Percentiles rank a stretch among this genome's conserved stretches.
Conservation (phyloP, 2,329 filamentous ascomycete genomes). For the Colletotrichum sojae region DNA sequence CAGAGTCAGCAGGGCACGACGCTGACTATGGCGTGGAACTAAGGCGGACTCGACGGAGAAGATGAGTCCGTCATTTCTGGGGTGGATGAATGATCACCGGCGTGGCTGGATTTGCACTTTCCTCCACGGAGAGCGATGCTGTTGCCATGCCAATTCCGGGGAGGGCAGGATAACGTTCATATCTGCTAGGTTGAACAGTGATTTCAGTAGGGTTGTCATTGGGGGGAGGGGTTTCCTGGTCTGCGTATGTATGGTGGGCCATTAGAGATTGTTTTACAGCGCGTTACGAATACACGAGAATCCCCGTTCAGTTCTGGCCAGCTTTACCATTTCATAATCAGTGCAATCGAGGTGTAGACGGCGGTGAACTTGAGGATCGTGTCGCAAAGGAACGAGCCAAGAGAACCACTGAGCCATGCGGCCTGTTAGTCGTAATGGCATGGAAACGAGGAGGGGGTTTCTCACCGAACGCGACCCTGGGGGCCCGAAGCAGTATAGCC, state of each 20-base stretch:
- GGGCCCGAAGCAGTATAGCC: constrained; percentile 68
- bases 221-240: background rate
- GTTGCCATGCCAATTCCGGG: too few species aligned
- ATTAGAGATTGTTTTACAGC: background rate
- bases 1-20: constrained; percentile 3
- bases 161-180: too few species aligned
- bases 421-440: constrained; percentile 12
- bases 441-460: background rate
- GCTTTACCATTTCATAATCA: constrained; percentile 51
- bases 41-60: constrained; percentile 47
- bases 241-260: background rate
- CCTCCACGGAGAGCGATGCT: too few species aligned
- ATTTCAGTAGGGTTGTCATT: too few species aligned
- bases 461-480: constrained; percentile 58
- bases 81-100: background rate
- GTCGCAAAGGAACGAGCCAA: constrained; percentile 53
- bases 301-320: background rate
- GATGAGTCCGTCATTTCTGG: constrained; percentile 38
- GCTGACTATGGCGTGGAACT: constrained; percentile 47
- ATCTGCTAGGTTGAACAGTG: too few species aligned
- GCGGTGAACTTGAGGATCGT: constrained; percentile 58
- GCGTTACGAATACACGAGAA: background rate
- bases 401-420: constrained; percentile 51
- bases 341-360: constrained; percentile 57
- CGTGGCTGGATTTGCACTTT: too few species aligned